Percentiles rank a stretch among this genome's conserved stretches.
These are phyloP conservation scores for Platismatia glauca DNA, from an alignment of 495 filamentous ascomycete genomes.

Conservation along the genomic window DNA sequence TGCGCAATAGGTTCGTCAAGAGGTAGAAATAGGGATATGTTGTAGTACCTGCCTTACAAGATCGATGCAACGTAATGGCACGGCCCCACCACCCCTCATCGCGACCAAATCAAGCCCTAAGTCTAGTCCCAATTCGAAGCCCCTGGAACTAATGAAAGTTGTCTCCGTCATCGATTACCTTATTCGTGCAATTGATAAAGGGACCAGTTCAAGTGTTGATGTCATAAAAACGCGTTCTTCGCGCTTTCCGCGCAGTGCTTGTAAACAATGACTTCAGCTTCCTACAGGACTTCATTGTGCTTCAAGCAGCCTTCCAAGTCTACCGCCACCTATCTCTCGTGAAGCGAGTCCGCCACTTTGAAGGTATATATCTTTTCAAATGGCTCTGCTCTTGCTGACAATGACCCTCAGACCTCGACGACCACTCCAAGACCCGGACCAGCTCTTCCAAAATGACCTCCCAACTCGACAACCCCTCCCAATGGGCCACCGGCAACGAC, in stretches of 20 bases:
- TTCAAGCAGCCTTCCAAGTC: background rate
- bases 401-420: background rate
- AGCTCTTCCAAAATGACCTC: slow-evolving; percentile 15
- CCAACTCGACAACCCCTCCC: slow-evolving; percentile 23
- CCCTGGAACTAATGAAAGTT: background rate
- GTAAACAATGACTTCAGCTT: background rate
- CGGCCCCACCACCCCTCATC: too few species aligned
- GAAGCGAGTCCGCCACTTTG: background rate
- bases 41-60: too few species aligned
- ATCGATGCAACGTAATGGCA: too few species aligned
- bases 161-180: too few species aligned
- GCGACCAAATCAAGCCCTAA: background rate
- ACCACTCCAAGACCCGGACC: background rate
- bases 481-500: slow-evolving; percentile 23
- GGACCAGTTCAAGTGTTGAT: background rate
- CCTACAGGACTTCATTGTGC: background rate
- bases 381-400: background rate
- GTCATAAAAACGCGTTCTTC: background rate
- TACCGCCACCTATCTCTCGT: background rate
- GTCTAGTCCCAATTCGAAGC: background rate
- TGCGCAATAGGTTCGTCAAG: too few species aligned
- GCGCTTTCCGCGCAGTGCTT: background rate
- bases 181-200: too few species aligned
- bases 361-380: background rate
- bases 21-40: too few species aligned